Evolutionary conservation across 2,329 filamentous ascomycete genomes (phyloP).

Genomic region (Epichloe brachyelytri): DNA sequence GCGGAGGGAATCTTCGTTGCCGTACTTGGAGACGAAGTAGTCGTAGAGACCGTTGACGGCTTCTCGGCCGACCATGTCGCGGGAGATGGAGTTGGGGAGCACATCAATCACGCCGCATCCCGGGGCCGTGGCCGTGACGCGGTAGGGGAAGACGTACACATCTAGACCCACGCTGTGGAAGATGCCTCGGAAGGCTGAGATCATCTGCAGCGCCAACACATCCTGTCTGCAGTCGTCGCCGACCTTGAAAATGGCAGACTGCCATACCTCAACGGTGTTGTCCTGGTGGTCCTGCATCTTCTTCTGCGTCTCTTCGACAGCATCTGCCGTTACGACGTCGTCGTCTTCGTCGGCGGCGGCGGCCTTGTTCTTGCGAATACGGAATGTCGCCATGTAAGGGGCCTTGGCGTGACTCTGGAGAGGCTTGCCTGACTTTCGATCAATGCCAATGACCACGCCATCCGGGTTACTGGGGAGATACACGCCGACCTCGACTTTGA

Average conservation of each 20-base stretch:
- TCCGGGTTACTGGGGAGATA: constrained; percentile 97
- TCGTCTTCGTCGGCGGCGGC: neutral
- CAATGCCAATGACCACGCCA: constrained; percentile 92
- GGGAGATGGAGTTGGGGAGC: constrained; percentile 90
- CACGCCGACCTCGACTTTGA: constrained; percentile 91
- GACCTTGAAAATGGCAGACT: constrained; percentile 99
- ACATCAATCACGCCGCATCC: constrained; percentile 98
- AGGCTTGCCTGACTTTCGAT: constrained; percentile 94
- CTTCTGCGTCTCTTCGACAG: constrained; percentile 30
- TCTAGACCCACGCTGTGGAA: constrained; percentile 92
- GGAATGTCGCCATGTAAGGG: constrained; percentile 97
- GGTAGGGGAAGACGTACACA: constrained; percentile 93
- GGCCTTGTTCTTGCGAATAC: constrained; percentile 69
- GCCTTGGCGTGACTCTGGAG: constrained; percentile 97
- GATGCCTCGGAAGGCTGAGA: constrained; percentile 91
- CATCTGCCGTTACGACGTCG: constrained; percentile 8
- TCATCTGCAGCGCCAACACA: constrained; percentile 92
- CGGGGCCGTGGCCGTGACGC: constrained; percentile 91
- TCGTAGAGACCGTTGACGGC: constrained; percentile 97
- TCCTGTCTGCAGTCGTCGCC: constrained; percentile 98
- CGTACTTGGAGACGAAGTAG: constrained; percentile 96
- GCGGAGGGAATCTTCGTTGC: constrained; percentile 83
- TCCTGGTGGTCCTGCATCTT: constrained; percentile 11
- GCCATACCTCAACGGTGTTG: constrained; percentile 85
- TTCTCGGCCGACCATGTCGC: constrained; percentile 96